These are phyloP conservation scores for Lecanicillium sp. DNA, from an alignment of 2,329 filamentous ascomycete genomes.

Conservation along the genomic window DNA sequence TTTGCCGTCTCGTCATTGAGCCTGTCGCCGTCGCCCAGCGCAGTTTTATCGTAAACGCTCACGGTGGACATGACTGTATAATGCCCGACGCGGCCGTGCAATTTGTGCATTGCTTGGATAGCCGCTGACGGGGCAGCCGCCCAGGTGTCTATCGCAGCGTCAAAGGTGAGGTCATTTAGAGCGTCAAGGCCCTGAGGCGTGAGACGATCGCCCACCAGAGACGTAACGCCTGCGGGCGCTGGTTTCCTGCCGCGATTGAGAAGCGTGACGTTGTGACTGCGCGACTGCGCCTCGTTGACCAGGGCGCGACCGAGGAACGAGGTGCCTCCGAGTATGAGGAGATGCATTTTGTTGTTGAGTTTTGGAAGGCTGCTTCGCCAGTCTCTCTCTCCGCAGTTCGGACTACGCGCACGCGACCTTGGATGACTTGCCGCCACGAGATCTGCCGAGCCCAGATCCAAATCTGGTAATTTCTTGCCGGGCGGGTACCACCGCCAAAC, in stretches of 20 bases:
- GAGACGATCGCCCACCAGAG: neutral
- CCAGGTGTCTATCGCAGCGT: conserved; percentile 5
- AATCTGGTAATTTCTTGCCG: too few relatives aligned
- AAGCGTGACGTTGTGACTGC: neutral
- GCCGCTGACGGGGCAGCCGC: neutral
- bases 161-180: neutral
- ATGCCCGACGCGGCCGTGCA: neutral
- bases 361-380: neutral
- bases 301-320: neutral
- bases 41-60: neutral
- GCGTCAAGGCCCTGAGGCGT: neutral
- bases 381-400: neutral
- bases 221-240: neutral
- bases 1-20: neutral
- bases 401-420: too few relatives aligned
- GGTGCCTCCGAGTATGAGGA: conserved; percentile 4
- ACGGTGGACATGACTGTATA: conserved; percentile 1
- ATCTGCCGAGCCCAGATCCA: too few relatives aligned
- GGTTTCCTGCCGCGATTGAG: conserved; percentile 4
- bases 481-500: too few relatives aligned
- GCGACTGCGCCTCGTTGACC: neutral
- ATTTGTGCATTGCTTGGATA: neutral
- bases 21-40: neutral
- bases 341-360: neutral
- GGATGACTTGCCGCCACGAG: too few relatives aligned